These are phyloP conservation scores for Hordeum marinum DNA, from an alignment of 176 grass and related monocot species.

Conservation along the genomic window DNA sequence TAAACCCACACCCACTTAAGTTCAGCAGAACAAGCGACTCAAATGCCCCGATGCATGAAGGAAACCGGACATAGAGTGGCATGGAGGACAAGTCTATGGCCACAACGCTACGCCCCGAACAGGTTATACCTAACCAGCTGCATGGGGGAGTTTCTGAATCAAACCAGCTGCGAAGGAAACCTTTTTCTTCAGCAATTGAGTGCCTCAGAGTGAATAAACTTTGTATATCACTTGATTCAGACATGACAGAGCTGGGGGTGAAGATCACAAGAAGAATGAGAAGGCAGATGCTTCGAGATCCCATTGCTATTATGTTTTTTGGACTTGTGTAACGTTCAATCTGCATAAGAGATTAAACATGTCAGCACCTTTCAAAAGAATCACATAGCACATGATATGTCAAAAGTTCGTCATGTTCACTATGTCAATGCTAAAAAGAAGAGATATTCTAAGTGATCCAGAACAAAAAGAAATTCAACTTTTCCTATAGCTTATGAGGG, in stretches of 20 bases:
- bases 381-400: background rate
- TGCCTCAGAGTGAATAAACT: conserved; percentile 57
- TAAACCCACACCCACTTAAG: conserved; percentile 72
- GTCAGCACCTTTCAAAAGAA: conserved; percentile 25
- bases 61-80: conserved; percentile 55
- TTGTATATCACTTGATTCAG: conserved; percentile 50
- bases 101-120: conserved; percentile 38
- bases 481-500: background rate
- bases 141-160: conserved; percentile 68
- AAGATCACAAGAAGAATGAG: conserved; percentile 44
- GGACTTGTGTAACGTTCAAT: conserved; percentile 36
- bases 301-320: conserved; percentile 21
- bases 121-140: conserved; percentile 72
- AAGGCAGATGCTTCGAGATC: conserved; percentile 26
- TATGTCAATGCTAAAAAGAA: background rate
- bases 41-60: conserved; percentile 52
- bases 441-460: background rate
- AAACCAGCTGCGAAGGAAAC: conserved; percentile 74
- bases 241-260: conserved; percentile 13
- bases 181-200: conserved; percentile 49
- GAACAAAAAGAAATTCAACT: background rate
- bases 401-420: background rate
- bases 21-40: conserved; percentile 56
- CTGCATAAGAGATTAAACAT: conserved; percentile 22
- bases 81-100: conserved; percentile 68